These are phyloP conservation scores for Stylonectria norvegica DNA, from an alignment of 2,329 filamentous ascomycete species.

Conservation along the genomic window DNA sequence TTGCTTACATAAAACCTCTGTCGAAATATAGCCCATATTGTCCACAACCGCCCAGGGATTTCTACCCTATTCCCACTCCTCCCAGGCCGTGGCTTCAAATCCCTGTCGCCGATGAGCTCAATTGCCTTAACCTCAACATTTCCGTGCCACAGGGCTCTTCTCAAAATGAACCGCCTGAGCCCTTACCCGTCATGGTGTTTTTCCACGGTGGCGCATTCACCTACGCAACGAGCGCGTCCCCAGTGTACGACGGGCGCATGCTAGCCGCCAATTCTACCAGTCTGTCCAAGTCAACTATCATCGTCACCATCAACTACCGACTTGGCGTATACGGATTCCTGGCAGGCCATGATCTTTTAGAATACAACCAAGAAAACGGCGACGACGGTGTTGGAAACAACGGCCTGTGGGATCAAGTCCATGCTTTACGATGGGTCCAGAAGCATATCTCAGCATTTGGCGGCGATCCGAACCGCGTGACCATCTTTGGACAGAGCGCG, in stretches of 20 bases:
- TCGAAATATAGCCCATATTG: not conserved
- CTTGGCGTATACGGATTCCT: slow-evolving; percentile 14
- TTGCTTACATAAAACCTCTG: not conserved
- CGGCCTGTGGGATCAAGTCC: slow-evolving; percentile 13
- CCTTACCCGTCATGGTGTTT: slow-evolving; percentile 12
- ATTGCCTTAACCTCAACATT: slow-evolving; percentile 5
- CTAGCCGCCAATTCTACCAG: slow-evolving; percentile 2
- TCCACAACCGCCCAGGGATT: slow-evolving; percentile 11
- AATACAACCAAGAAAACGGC: slow-evolving; percentile 6
- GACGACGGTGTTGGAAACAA: slow-evolving; percentile 6
- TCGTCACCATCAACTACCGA: slow-evolving; percentile 7
- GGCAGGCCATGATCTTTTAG: slow-evolving; percentile 5
- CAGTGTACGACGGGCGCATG: slow-evolving; percentile 8
- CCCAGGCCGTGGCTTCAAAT: slow-evolving; percentile 6
- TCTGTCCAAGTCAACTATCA: slow-evolving; percentile 3
- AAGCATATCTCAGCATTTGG: slow-evolving; percentile 7
- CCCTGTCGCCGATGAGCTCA: not conserved
- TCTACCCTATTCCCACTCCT: slow-evolving; percentile 9
- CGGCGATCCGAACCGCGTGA: slow-evolving; percentile 5
- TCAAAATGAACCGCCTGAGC: not conserved
- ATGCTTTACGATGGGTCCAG: slow-evolving; percentile 8
- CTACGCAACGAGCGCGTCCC: slow-evolving; percentile 7
- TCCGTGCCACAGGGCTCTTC: not conserved
- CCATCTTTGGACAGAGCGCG: slow-evolving; percentile 5
- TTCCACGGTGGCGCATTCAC: slow-evolving; percentile 11